These are phyloP conservation scores for Cercospora beticola DNA, from an alignment of 2,329 filamentous ascomycete genomes.

Conservation along the genomic window DNA sequence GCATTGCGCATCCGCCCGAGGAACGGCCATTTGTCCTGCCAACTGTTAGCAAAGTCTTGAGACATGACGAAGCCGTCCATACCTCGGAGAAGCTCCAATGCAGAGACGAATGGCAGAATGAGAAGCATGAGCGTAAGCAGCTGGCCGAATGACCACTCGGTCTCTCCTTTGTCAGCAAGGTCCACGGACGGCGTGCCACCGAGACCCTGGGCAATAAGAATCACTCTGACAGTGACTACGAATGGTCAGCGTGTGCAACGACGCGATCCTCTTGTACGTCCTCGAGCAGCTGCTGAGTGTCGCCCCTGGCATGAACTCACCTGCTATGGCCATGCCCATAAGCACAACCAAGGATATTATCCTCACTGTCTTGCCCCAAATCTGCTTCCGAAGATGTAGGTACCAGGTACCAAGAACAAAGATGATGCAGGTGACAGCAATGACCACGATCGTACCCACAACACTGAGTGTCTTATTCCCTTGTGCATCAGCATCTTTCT, in stretches of 20 bases:
- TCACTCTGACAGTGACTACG: slow-evolving; percentile 54
- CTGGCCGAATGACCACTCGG: slow-evolving; percentile 63
- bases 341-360: slow-evolving; percentile 53
- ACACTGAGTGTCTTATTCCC: slow-evolving; percentile 47
- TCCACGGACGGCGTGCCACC: slow-evolving; percentile 52
- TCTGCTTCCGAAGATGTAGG: slow-evolving; percentile 56
- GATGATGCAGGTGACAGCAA: slow-evolving; percentile 58
- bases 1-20: slow-evolving; percentile 16
- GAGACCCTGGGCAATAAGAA: slow-evolving; percentile 62
- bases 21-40: slow-evolving; percentile 27
- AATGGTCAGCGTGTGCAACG: not conserved
- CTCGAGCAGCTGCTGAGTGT: not conserved
- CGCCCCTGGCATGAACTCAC: not conserved
- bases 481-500: slow-evolving; percentile 33
- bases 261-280: not conserved
- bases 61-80: slow-evolving; percentile 31
- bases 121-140: slow-evolving; percentile 60
- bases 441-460: slow-evolving; percentile 61
- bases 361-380: slow-evolving; percentile 58
- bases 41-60: not conserved
- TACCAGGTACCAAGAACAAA: slow-evolving; percentile 65
- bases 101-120: slow-evolving; percentile 59
- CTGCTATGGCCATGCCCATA: slow-evolving; percentile 57
- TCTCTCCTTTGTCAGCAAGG: slow-evolving; percentile 56
- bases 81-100: slow-evolving; percentile 59